Evolutionary conservation across 2,329 filamentous ascomycete genomes (phyloP), one percentile per base, ranked within the genome.

Genomic region (Paraphoma sp.): DNA sequence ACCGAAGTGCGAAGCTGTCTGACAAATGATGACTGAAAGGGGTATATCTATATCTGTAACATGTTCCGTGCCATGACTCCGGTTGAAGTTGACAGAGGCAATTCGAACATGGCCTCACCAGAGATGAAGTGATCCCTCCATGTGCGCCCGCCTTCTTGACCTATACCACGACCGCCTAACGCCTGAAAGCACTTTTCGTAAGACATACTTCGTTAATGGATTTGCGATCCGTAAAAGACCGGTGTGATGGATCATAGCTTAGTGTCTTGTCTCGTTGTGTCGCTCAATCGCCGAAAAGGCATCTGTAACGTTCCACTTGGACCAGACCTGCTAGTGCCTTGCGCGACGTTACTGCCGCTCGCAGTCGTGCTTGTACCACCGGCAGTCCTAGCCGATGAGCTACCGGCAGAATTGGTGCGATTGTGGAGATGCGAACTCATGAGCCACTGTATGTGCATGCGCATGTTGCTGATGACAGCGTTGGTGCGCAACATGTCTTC

Each of bases 381-480:
- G 31, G 64, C 59, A 40, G 68, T 62, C 55, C 70, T 63, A 45
- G 64, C 57, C 7, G 67, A 64, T 8, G 70, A 67, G 46, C 57
- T 67, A 41, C 65, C 64, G 42, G 68, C 56, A 43, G 70, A 63
- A 43, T 57, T 70, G 14, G 65, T 66, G 31, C 72, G 71, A 46
- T 75, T 71, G 55, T 85, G 83, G 56, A 87, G 71, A 16, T 84
- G 81, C 1, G 83, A 80, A 57, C 84, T 85, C 66, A 86, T 83
- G 11, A 88, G 79, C 86, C 86, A 88, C 50, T 87, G 85, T 18
- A 88, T 78, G 64, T 88, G 86, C 77, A 87, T 82, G 51, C 84
- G 81, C 59, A 87, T 80, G 14, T 80, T 82, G 62, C 82, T 84
- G 44, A 88, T 80, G 40, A 84, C 85, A 3, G 85, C 85, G 57